These are phyloP conservation scores for Cystobasidium tubakii DNA, from an alignment of 768 basidiomycete species.

Conservation along the genomic window DNA sequence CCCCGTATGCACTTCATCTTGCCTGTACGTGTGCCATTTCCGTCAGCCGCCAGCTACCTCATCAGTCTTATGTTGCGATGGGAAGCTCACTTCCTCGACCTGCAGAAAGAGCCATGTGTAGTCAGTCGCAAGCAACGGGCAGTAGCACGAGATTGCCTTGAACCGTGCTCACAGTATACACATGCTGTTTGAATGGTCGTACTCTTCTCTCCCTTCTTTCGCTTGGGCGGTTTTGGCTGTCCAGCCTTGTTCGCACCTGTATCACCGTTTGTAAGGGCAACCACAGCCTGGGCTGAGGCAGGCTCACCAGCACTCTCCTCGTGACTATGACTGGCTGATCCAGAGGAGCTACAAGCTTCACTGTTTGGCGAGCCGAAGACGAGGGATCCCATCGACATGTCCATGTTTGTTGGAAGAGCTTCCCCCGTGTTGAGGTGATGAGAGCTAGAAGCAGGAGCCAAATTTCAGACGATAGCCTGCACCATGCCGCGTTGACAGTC, in stretches of 20 bases:
- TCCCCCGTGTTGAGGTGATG: no score
- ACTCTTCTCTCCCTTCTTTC: slow-evolving; percentile 11
- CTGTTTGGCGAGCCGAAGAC: no score
- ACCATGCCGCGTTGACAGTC: no score
- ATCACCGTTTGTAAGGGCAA: not conserved
- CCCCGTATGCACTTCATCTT: slow-evolving; percentile 1
- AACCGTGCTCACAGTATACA: not conserved
- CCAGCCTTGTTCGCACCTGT: not conserved
- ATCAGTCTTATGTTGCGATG: not conserved
- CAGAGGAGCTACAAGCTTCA: no score
- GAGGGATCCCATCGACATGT: no score
- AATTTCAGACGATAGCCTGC: no score
- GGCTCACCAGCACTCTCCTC: not conserved
- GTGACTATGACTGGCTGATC: not conserved
- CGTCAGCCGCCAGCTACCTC: not conserved
- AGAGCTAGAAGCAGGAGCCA: no score
- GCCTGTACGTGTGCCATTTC: slow-evolving; percentile 2
- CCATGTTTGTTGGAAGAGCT: no score
- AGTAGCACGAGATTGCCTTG: not conserved
- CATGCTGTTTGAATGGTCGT: slow-evolving; percentile 11
- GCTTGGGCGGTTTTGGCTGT: not conserved
- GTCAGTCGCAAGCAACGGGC: not conserved
- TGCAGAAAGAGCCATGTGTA: not conserved
- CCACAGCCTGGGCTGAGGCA: not conserved
- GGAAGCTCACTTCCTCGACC: not conserved